Evolutionary conservation across 306 rosid species (phyloP).

Genomic region (Acmispon strigosus): DNA sequence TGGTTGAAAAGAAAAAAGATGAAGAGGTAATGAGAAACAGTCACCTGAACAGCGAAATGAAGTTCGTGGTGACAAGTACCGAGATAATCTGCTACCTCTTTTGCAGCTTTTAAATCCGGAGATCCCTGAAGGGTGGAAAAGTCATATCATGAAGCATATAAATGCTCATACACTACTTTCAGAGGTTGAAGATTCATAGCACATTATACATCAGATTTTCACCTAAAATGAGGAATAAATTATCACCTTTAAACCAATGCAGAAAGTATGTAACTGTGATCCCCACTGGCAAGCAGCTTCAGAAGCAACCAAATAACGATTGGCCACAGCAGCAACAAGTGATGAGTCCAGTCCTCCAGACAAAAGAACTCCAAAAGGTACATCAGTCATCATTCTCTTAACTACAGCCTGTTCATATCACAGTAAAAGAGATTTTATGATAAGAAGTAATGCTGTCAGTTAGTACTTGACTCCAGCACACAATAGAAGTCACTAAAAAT

Average conservation of each 20-base stretch:
- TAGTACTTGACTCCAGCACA: not conserved
- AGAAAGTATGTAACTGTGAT: constrained; percentile 85
- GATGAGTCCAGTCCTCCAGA: constrained; percentile 98
- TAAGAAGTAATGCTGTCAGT: not conserved
- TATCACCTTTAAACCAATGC: constrained; percentile 77
- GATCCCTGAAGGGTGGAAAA: constrained; percentile 59
- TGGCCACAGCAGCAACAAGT: constrained; percentile 89
- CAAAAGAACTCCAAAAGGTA: constrained; percentile 93
- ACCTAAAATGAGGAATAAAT: not conserved
- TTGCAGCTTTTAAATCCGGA: constrained; percentile 91
- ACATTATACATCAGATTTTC: not conserved
- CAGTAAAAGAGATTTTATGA: constrained; percentile 8
- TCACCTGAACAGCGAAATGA: constrained; percentile 93
- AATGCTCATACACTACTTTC: not conserved
- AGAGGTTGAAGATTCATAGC: not conserved
- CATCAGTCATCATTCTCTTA: constrained; percentile 98
- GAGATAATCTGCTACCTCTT: constrained; percentile 93
- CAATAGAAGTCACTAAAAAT: constrained; percentile 5
- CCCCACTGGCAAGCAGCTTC: constrained; percentile 89
- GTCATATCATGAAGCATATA: constrained; percentile 18
- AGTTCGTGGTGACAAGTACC: constrained; percentile 89
- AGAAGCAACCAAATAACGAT: constrained; percentile 58
- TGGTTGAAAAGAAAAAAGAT: not conserved
- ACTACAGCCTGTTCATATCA: constrained; percentile 66
- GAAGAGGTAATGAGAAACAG: not conserved